A percentile compares a stretch with the other conserved stretches of the same genome.
These are phyloP conservation scores for Fraxinus anomala DNA, from an alignment of 257 asterid species.

Conservation along the genomic window DNA sequence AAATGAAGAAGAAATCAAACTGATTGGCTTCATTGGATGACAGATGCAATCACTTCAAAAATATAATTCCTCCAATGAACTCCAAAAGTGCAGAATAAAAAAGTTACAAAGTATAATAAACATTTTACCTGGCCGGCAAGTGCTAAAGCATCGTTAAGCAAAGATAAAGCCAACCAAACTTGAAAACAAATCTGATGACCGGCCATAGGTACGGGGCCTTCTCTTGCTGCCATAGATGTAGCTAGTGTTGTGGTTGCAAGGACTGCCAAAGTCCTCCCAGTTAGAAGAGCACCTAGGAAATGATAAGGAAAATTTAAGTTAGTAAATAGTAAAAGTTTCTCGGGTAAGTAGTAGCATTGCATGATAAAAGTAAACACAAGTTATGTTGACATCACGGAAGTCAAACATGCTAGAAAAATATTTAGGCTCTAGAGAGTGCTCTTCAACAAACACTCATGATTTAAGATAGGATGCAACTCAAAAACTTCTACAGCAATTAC, in stretches of 20 bases:
- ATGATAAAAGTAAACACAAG: neutral
- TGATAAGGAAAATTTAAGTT: conserved; percentile 23
- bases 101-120: neutral
- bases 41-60: conserved; percentile 11
- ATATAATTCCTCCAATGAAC: conserved; percentile 2
- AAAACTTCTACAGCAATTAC: neutral
- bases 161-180: conserved; percentile 92
- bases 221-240: conserved; percentile 90
- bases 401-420: neutral
- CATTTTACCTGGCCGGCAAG: conserved; percentile 88
- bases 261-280: conserved; percentile 79
- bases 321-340: neutral
- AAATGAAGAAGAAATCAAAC: neutral
- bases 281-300: conserved; percentile 74
- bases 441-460: neutral
- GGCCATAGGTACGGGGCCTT: conserved; percentile 84
- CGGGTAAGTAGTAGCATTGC: neutral
- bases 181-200: conserved; percentile 88
- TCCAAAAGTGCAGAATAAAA: neutral
- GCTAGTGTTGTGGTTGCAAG: conserved; percentile 76
- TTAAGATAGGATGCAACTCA: neutral
- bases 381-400: neutral
- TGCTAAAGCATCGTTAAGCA: conserved; percentile 94
- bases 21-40: neutral
- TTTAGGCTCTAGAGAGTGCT: neutral